Conservation (phyloP, 2,329 filamentous ascomycete species). For the Colletotrichum camelliae region DNA sequence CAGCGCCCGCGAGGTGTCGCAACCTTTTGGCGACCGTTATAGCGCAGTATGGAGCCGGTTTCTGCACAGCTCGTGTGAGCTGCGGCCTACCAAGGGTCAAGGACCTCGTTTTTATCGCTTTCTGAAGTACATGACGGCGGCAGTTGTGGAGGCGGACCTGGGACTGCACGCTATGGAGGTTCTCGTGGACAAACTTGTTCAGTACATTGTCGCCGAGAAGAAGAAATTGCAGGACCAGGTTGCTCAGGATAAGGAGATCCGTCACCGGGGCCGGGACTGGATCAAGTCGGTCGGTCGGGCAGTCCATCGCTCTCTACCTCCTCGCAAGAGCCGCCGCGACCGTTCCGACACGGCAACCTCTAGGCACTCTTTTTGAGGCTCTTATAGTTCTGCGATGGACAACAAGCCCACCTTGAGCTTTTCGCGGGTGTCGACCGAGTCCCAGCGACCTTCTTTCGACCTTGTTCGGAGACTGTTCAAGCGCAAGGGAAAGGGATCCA, state of each 20-base stretch:
- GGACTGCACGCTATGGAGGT: background rate
- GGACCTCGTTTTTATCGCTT: background rate
- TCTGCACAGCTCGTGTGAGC: background rate
- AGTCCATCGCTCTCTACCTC: background rate
- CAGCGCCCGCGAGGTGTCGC: background rate
- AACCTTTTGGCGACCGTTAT: background rate
- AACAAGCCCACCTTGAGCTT: background rate
- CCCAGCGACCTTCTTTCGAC: background rate
- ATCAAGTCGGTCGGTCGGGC: background rate
- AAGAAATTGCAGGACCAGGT: background rate
- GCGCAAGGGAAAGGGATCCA: background rate
- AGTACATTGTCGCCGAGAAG: background rate
- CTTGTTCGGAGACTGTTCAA: background rate
- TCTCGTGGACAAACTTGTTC: background rate
- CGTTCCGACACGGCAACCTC: background rate
- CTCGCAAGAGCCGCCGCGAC: background rate
- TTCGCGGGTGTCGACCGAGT: background rate
- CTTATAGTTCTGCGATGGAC: accelerated
- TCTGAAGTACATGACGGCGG: background rate
- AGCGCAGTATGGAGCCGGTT: background rate
- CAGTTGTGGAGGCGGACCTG: background rate
- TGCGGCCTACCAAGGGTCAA: background rate
- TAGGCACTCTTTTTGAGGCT: accelerated
- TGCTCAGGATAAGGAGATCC: background rate
- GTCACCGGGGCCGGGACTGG: background rate